Base-by-base conservation (phyloP, 768 basidiomycete species). In the Rhodotorula taiwanensis region DNA sequence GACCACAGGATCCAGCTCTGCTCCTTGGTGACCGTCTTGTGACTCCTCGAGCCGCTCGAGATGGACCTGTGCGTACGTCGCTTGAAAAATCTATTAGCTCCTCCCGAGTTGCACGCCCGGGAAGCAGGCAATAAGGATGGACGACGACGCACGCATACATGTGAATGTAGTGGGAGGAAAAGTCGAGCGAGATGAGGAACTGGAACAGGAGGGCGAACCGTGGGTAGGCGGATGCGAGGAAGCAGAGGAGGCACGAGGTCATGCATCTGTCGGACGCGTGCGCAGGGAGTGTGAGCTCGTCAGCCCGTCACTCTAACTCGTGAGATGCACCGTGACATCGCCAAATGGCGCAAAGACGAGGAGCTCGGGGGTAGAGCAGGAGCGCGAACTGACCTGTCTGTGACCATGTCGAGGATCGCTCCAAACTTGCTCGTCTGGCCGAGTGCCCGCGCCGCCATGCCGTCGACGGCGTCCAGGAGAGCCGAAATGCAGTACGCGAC, bases 111-210 rank as follows among this genome's bases (percentile, higher is more conserved):
- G n/a, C n/a, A n/a, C n/a, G n/a, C n/a, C n/a, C n/a, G n/a, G n/a
- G n/a, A n/a, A n/a, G n/a, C n/a, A n/a, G n/a, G n/a, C n/a, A n/a
- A n/a, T n/a, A n/a, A n/a, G n/a, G n/a, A n/a, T n/a, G n/a, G 5
- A 8, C 42, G 25, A 28, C 62, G 70, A 72, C 81, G 55, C 72
- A 93, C 94, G 94, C 95, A 76, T 97, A 95, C 95, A 98, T 99
- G 76, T 98, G 95, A 84, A 98, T 97, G 78, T 98, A 98, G 77
- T 98, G 95, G 70, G 90, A 94, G 71, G 88, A 86, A 75, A 99
- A 99, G 76, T 99, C 95, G 60, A 99, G 83, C 1, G 93, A 84
- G 77, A 99, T 99, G 65, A 99, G 83, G 78, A 89, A 86, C 77
- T 95, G 91, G 80, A 99, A 97, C 53, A 85, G 72, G 39, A 94